These are phyloP conservation scores for Daphne laureola DNA, from an alignment of 441 rosid species.

Conservation along the genomic window DNA sequence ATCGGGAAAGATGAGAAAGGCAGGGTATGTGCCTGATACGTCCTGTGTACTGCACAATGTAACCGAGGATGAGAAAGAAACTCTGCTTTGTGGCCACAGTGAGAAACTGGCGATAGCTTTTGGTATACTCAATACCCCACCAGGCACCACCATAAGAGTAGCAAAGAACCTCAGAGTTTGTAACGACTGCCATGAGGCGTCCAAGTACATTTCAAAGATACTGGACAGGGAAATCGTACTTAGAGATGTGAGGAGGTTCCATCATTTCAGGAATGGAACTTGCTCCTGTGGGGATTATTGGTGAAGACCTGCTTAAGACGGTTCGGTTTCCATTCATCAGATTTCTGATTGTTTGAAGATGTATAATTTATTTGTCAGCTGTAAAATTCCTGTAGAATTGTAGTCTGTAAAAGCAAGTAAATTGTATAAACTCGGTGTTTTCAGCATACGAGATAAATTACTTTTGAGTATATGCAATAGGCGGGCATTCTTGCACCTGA, in stretches of 20 bases:
- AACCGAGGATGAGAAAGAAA: constrained; percentile 68
- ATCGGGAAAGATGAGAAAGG: constrained; percentile 57
- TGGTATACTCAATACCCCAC: constrained; percentile 65
- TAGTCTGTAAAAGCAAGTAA: too few relatives aligned
- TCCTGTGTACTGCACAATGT: constrained; percentile 82
- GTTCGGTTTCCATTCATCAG: too few relatives aligned
- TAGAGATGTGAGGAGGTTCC: constrained; percentile 82
- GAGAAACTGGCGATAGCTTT: constrained; percentile 87
- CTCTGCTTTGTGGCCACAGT: constrained; percentile 78
- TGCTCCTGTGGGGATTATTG: constrained; percentile 87
- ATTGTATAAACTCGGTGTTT: too few relatives aligned
- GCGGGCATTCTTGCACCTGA: too few relatives aligned
- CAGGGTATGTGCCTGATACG: constrained; percentile 78
- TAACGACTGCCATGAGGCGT: constrained; percentile 70
- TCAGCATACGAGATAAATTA: too few relatives aligned
- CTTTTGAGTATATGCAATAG: too few relatives aligned
- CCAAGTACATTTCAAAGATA: constrained; percentile 66
- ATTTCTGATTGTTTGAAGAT: too few relatives aligned
- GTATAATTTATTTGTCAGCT: too few relatives aligned
- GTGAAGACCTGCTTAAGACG: constrained; percentile 23
- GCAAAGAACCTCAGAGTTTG: constrained; percentile 89
- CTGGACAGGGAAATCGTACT: constrained; percentile 64
- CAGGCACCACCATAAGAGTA: constrained; percentile 64
- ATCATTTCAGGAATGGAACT: constrained; percentile 69
- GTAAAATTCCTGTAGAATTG: too few relatives aligned